phyloP scores from a whole-genome alignment of 2,329 filamentous ascomycete genomes.

The Beauveria sp. region DNA sequence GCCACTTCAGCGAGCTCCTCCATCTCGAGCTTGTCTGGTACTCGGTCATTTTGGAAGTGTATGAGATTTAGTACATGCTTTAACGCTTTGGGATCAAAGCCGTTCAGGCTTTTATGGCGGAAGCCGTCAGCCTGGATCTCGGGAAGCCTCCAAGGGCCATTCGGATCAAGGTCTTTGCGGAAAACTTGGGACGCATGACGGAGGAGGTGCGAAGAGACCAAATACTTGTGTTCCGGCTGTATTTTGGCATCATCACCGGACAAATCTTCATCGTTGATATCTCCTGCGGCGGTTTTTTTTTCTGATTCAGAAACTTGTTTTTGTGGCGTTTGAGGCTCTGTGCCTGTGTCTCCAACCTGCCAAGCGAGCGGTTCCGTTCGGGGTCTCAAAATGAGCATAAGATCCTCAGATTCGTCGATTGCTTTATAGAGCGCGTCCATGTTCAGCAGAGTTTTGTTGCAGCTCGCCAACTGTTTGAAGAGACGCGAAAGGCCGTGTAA shows the following conservation, averaged over 20 bases:
- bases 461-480: too few relatives aligned
- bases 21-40: slow-evolving; percentile 12
- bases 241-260: not conserved
- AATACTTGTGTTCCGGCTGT: not conserved
- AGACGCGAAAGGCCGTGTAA: too few relatives aligned
- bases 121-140: not conserved
- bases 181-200: not conserved
- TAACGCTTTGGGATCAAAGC: not conserved
- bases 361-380: not conserved
- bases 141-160: not conserved
- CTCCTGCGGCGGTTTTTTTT: not conserved
- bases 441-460: too few relatives aligned
- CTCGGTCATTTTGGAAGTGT: not conserved
- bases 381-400: not conserved
- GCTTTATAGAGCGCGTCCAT: not conserved
- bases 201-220: not conserved
- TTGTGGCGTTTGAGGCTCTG: too few relatives aligned
- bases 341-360: not conserved
- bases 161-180: not conserved
- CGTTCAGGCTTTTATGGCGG: not conserved
- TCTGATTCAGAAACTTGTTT: too few relatives aligned
- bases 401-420: not conserved
- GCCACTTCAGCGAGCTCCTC: not conserved
- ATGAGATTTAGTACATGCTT: not conserved
- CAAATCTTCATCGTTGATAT: not conserved